Evolutionary conservation across 2,329 filamentous ascomycete species (phyloP).

Genomic region (Pseudohalonectria lignicola): DNA sequence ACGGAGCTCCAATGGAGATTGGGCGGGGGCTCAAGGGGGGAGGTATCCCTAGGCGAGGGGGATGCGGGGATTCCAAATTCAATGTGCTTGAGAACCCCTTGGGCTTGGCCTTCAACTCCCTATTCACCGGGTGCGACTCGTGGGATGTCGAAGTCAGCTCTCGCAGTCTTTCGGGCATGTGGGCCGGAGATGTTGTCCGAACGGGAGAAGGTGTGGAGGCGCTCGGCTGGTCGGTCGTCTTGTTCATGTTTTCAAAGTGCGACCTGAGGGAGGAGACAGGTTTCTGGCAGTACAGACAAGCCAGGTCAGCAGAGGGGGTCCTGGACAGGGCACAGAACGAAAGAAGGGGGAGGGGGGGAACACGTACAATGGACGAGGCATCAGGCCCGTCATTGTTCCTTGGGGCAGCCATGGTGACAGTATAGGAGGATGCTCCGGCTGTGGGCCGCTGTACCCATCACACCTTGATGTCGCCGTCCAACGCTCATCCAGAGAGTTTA

Average conservation of each 20-base stretch:
- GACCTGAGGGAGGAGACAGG: constrained; percentile 73
- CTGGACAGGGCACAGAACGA: constrained; percentile 7
- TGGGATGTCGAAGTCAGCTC: constrained; percentile 26
- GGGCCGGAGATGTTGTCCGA: constrained; percentile 21
- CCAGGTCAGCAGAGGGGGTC: not conserved
- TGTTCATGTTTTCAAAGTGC: constrained; percentile 69
- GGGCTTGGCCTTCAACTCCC: constrained; percentile 25
- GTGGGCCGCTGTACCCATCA: constrained; percentile 3
- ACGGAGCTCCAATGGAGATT: constrained; percentile 36
- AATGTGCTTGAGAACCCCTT: constrained; percentile 1
- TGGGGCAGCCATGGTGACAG: constrained; percentile 28
- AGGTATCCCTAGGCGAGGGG: not conserved
- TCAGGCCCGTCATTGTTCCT: constrained; percentile 50
- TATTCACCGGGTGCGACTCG: constrained; percentile 17
- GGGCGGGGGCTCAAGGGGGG: constrained; percentile 29
- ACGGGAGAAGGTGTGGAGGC: constrained; percentile 2
- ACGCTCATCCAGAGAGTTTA: constrained; percentile 1
- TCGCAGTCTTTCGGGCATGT: constrained; percentile 30
- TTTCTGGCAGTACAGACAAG: constrained; percentile 39
- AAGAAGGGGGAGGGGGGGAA: not conserved
- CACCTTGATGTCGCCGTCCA: not conserved
- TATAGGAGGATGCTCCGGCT: constrained; percentile 7
- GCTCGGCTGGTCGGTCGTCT: constrained; percentile 23
- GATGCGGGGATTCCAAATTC: not conserved
- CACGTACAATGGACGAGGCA: constrained; percentile 62